These are phyloP conservation scores for Coelastrella sp. DNA, from an alignment of 139 green algal genomes.

Conservation along the genomic window DNA sequence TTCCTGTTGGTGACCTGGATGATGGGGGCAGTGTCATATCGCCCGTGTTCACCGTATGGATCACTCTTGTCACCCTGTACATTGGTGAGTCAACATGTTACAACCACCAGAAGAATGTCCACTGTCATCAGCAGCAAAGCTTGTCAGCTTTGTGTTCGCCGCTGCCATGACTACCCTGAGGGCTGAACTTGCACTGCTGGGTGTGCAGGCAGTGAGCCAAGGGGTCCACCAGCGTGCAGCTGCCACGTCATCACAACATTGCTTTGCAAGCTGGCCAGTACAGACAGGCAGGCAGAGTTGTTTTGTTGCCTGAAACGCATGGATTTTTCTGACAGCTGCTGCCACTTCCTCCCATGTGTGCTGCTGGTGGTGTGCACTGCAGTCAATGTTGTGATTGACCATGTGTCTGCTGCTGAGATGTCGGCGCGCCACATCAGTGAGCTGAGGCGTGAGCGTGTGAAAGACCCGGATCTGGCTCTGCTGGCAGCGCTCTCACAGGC, in stretches of 20 bases:
- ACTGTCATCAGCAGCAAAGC: too few species aligned
- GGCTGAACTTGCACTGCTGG: not conserved
- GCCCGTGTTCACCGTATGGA: conserved; percentile 86
- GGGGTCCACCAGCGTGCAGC: not conserved
- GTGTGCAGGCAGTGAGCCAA: not conserved
- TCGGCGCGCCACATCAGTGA: conserved; percentile 47
- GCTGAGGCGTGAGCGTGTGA: conserved; percentile 40
- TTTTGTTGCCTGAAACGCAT: not conserved
- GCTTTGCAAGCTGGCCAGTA: too few species aligned
- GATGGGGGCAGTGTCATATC: conserved; percentile 64
- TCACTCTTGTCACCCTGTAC: conserved; percentile 86
- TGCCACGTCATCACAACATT: too few species aligned
- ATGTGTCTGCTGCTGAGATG: conserved; percentile 56
- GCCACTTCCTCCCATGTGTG: not conserved
- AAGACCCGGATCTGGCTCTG: conserved; percentile 43
- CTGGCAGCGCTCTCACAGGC: conserved; percentile 32
- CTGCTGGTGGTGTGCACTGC: not conserved
- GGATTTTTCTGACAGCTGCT: not conserved
- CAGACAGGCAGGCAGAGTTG: not conserved
- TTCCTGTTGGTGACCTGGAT: not conserved
- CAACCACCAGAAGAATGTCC: too few species aligned
- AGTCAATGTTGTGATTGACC: conserved; percentile 68
- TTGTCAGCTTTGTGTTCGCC: too few species aligned
- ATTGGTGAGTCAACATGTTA: conserved; percentile 48
- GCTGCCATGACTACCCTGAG: not conserved